Evolutionary conservation across 169 alveolate species (phyloP), one percentile per base, ranked within the genome.

Genomic region (Plasmodium gallinaceum): DNA sequence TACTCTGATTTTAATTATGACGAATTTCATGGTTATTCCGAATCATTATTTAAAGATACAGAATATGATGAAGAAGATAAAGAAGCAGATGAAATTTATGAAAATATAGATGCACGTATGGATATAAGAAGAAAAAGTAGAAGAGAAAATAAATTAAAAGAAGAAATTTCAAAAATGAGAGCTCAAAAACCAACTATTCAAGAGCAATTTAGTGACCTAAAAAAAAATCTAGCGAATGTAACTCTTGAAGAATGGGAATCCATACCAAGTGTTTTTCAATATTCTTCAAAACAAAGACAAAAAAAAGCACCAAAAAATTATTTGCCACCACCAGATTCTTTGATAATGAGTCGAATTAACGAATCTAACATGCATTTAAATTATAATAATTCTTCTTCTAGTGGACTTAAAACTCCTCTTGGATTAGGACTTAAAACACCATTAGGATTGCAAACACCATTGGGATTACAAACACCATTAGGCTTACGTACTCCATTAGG

Each of bases 241-340:
- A 91, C 97, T 45, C 83, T 93, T 37, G 98, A 97, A 60, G 99
- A 98, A 93, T 99, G 99, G 99, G 99, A 98, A 80, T 93, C 97
- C 14, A 97, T 99, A 20, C 99, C 99, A 14, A 98, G 97, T 43
- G 96, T 96, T 45, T 98, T 97, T 57, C 98, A 98, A 92, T 94
- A 93, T 68, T 95, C 98, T 1, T 95, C 98, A 3, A 88, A 80
- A 58, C 95, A 92, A 68, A 94, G 91, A 72, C 97, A 96, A 80
- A 97, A 97, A 93, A 97, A 98, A 89, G 93, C 92, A 58, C 96
- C 95, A 72, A 96, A 96, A 92, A 85, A 24, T 58, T 96, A 93
- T 80, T 93, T 96, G 3, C 98, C 99, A 24, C 97, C 97, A 12
- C 98, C 99, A n/a, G 99, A 98, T 80, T 76, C 93, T 45, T 89